Conservation (phyloP, 129 eudicot species). For the Mikania micrantha region DNA sequence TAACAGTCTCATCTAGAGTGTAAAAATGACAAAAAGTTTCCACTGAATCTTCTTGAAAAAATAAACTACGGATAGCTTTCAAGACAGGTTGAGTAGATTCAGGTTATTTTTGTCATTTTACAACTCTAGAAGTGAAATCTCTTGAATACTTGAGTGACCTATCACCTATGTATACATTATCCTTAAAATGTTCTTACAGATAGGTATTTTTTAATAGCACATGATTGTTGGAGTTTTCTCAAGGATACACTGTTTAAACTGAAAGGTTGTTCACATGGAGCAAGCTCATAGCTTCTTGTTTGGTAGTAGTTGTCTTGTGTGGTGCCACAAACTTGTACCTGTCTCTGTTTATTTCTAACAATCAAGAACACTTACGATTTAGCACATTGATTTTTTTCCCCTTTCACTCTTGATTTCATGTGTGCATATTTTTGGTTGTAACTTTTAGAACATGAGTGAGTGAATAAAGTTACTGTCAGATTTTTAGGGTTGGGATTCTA, state of each 20-base stretch:
- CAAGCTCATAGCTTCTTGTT: background rate
- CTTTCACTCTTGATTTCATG: background rate
- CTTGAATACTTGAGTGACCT: background rate
- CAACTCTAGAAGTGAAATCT: background rate
- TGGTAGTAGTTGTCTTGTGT: background rate
- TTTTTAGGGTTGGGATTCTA: slow-evolving; percentile 2
- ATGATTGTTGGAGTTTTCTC: background rate
- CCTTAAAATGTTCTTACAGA: background rate
- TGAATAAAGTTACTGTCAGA: background rate
- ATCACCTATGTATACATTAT: background rate
- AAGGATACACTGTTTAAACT: background rate
- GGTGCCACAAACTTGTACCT: slow-evolving; percentile 13
- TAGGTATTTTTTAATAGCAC: background rate
- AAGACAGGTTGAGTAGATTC: background rate
- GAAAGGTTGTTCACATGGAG: background rate
- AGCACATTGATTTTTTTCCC: background rate
- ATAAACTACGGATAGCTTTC: background rate
- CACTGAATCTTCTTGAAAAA: background rate
- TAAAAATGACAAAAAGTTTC: background rate
- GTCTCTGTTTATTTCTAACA: slow-evolving; percentile 1
- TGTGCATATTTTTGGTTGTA: too few relatives aligned
- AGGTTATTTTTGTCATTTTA: background rate
- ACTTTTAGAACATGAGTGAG: too few relatives aligned
- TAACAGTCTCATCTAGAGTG: background rate
- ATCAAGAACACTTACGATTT: background rate